Conservation (phyloP, 495 filamentous ascomycete species). For the Haplographium delicatum region DNA sequence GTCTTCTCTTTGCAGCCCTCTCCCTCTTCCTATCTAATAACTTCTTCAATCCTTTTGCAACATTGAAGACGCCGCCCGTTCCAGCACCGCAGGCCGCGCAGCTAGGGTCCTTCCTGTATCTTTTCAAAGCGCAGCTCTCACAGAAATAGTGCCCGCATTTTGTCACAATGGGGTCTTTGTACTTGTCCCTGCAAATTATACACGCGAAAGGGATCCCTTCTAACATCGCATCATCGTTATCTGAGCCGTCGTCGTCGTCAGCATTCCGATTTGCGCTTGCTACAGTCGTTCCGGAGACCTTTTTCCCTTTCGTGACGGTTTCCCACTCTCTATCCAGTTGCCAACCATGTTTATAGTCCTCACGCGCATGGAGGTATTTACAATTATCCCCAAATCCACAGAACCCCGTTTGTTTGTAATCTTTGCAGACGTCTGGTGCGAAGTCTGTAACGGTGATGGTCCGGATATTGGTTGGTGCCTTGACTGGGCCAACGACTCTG, state of each 20-base stretch:
- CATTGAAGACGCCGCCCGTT: conserved; percentile 86
- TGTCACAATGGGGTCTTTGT: conserved; percentile 79
- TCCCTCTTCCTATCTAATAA: conserved; percentile 80
- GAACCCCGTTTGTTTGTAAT: conserved; percentile 85
- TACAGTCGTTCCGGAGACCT: conserved; percentile 55
- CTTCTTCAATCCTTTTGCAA: conserved; percentile 75
- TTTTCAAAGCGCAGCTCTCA: conserved; percentile 75
- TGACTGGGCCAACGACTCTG: conserved; percentile 74
- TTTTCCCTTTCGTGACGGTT: conserved; percentile 69
- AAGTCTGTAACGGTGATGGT: conserved; percentile 89
- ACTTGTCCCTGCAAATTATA: conserved; percentile 79
- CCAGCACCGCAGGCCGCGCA: conserved; percentile 83
- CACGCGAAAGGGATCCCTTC: conserved; percentile 95
- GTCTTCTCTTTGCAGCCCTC: conserved; percentile 57
- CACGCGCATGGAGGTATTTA: conserved; percentile 81
- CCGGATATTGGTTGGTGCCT: conserved; percentile 83
- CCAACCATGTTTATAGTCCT: conserved; percentile 92
- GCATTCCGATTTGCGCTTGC: conserved; percentile 51
- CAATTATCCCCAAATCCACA: conserved; percentile 80
- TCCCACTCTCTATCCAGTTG: conserved; percentile 95
- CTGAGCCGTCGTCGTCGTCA: conserved; percentile 53
- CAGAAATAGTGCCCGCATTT: conserved; percentile 97
- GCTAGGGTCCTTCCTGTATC: conserved; percentile 70
- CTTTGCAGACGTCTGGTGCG: conserved; percentile 92
- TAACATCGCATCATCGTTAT: conserved; percentile 68